These are phyloP conservation scores for Xylaria nigripes DNA, from an alignment of 495 filamentous ascomycete genomes.

Conservation along the genomic window DNA sequence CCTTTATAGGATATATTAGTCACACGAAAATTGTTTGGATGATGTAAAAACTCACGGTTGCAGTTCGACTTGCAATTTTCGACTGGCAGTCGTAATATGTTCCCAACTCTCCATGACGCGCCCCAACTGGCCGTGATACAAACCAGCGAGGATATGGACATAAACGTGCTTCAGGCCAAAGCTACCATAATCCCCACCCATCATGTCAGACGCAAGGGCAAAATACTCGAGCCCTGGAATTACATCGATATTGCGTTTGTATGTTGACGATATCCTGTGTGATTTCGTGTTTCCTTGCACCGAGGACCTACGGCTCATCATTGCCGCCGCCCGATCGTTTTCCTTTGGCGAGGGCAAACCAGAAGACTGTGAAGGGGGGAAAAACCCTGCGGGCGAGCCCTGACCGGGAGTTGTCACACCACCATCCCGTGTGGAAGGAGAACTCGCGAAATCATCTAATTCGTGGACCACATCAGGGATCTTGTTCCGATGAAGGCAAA, in stretches of 20 bases:
- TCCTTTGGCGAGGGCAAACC: constrained; percentile 43
- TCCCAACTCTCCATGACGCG: constrained; percentile 83
- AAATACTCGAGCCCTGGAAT: constrained; percentile 88
- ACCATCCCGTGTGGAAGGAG: constrained; percentile 42
- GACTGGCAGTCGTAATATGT: constrained; percentile 74
- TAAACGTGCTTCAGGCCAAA: constrained; percentile 76
- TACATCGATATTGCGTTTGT: constrained; percentile 66
- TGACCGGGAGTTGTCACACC: constrained; percentile 40
- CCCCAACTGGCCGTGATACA: constrained; percentile 82
- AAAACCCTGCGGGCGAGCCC: constrained; percentile 38
- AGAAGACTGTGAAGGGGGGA: constrained; percentile 31
- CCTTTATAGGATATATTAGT: constrained; percentile 19
- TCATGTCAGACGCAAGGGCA: constrained; percentile 75
- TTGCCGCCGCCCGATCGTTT: constrained; percentile 31
- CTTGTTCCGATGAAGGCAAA: constrained; percentile 55
- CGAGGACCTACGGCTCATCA: constrained; percentile 36
- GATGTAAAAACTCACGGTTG: constrained; percentile 50
- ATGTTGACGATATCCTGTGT: constrained; percentile 18
- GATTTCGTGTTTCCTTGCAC: constrained; percentile 29
- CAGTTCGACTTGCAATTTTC: constrained; percentile 68
- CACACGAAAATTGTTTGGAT: not conserved
- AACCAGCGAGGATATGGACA: constrained; percentile 73
- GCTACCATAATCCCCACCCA: constrained; percentile 69
- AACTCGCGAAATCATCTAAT: constrained; percentile 31
- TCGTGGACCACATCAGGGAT: constrained; percentile 56